Base-by-base conservation (phyloP, 2,329 filamentous ascomycete species). In the Botrytis medusae region DNA sequence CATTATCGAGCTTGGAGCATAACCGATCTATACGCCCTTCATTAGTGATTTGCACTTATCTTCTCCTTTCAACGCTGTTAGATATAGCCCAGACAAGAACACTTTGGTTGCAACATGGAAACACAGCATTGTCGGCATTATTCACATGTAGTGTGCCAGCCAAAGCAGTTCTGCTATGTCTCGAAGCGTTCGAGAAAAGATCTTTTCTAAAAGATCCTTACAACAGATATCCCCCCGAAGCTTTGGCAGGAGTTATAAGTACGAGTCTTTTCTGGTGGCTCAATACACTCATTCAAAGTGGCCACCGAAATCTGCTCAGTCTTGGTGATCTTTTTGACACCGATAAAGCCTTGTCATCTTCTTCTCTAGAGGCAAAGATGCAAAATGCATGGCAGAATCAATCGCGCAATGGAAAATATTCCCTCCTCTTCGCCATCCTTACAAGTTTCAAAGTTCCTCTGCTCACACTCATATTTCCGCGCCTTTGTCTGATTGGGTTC, bases 251-350 rank as follows among this genome's bases (percentile, higher is more conserved):
- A 22, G 76, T 82, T 18, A 79, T 81, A 62, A 78, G 76, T 46
- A 77, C 78, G 16, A 77, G 79, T 40, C 73, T 82, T n/a, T 81
- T 81, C 72, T 80, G 74, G 75, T 83, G 81, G 81, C 74, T 83
- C 1, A 82, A 82, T 64, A 65, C 71, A 20, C 64, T 83, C 2
- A 81, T 83, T 61, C 37, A 75, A 9, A 42, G 59, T 10, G 81
- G 82, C 0, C 81, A 77, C 54, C 69, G 72, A 12, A 79, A 74
- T 8, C 73, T 79, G 9, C 72, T 83, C 10, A 71, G 70, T 2
- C 73, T 79, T 14, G 76, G 80, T 8, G 76, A 79, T 69, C 75
- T 83, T 7, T 74, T 73, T 60, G 51, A 51, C 10, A 70, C 72
- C n/a, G 76, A 77, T 51, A 65, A 75, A 42, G 63, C 60, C 8